Evolutionary conservation across 2,329 filamentous ascomycete genomes (phyloP).

Genomic region (Ophiobolus disseminans): DNA sequence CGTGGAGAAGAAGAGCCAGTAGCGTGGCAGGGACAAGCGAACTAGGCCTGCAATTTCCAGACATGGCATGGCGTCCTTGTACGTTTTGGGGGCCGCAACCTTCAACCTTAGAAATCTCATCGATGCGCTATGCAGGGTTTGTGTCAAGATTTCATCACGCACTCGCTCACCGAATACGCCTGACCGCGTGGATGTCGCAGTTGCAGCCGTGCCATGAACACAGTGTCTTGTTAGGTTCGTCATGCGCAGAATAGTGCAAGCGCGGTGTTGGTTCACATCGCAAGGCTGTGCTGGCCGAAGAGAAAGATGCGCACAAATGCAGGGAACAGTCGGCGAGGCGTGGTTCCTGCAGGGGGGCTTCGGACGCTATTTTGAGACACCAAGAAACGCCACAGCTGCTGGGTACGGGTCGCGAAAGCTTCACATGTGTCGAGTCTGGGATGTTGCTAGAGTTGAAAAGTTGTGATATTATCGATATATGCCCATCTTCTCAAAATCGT

Average conservation of each 20-base stretch:
- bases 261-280: neutral
- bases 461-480: neutral
- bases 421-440: neutral
- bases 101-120: constrained; percentile 7
- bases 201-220: no score
- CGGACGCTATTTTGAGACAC: constrained; percentile 31
- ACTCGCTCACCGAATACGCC: no score
- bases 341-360: constrained; percentile 5
- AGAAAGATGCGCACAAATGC: neutral
- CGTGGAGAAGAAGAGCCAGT: constrained; percentile 8
- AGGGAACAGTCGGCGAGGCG: neutral
- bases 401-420: neutral
- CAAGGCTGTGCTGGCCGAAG: constrained; percentile 24
- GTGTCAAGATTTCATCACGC: constrained; percentile 1
- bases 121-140: constrained; percentile 17
- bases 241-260: no score
- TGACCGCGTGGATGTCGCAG: no score
- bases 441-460: neutral
- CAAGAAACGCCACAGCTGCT: constrained; percentile 10
- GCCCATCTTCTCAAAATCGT: neutral
- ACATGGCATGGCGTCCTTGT: neutral
- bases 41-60: constrained; percentile 23
- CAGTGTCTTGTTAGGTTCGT: no score
- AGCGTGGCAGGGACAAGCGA: constrained; percentile 34
- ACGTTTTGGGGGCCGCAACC: constrained; percentile 16